Evolutionary conservation across 2,329 filamentous ascomycete species (phyloP), one percentile per base, ranked within the genome.

Genomic region (Aplosporella prunicola): DNA sequence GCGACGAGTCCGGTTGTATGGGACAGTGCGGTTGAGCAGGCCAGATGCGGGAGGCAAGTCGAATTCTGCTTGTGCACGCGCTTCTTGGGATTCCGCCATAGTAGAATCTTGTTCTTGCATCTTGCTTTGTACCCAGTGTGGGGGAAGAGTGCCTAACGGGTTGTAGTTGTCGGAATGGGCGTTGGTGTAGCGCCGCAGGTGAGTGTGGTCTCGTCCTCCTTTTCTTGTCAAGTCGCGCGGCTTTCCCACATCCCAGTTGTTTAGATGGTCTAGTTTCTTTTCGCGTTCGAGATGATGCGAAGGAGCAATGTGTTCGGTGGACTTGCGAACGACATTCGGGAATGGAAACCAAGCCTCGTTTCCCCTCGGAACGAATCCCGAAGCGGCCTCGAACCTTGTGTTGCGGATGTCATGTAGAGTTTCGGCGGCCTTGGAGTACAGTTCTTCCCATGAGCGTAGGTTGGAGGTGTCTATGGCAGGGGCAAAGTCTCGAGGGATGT

Each of bases 291-390:
- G 10, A 24, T 14, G 24, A 16, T 20, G 13, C 1, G 9, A 16
- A 4, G 29, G 28, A 4, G 35, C 28, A 13, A 32, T 8, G 5
- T 16, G 9, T 13, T 38, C 28, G 9, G 31, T 32, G 13, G 35
- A 18, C 13, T 38, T 26, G 27, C 35, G 27, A 17, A 38, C 28
- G 14, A 32, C 28, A 16, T 38, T 38, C 11, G 38, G 32, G 7
- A 35, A 40, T 6, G 38, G 38, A 14, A 25, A 35, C 38, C 38
- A 40, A 6, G 26, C 25, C 13, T 35, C 32, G 10, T 40, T 35
- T 27, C 32, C 38, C 6, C 38, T 25, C 20, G 8, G 27, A 20
- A 31, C 11, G 3, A 16, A 11, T 8, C 32, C n/a, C 4, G 38
- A 10, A 3, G 20, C 32, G 9, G 7, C 11, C 4, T 35, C 22